Conservation (phyloP, 2,329 filamentous ascomycete species). For the Neonectria ditissima region DNA sequence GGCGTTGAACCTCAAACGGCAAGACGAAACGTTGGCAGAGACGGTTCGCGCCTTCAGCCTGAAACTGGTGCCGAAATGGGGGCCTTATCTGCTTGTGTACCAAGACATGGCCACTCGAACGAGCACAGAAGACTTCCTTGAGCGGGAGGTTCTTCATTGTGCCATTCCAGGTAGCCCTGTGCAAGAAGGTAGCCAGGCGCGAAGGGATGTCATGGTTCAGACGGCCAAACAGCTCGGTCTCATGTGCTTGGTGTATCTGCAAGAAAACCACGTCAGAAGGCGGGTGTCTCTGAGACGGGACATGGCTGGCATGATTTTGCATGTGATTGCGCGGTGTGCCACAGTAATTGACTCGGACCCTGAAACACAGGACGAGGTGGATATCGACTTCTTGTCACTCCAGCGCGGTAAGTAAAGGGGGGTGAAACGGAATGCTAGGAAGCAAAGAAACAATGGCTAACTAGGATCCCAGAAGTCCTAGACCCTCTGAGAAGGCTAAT, state of each 20-base stretch:
- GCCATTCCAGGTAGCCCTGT: slow-evolving; percentile 36
- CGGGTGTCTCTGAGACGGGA: slow-evolving; percentile 56
- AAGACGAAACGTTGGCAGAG: slow-evolving; percentile 40
- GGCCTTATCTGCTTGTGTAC: slow-evolving; percentile 62
- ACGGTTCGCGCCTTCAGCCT: slow-evolving; percentile 40
- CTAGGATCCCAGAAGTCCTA: slow-evolving; percentile 51
- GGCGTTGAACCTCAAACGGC: slow-evolving; percentile 46
- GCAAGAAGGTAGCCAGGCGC: slow-evolving; percentile 47
- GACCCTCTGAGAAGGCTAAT: slow-evolving; percentile 65
- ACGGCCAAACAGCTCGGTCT: slow-evolving; percentile 56
- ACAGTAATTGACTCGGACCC: slow-evolving; percentile 53
- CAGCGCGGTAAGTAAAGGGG: slow-evolving; percentile 43
- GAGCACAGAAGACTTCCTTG: slow-evolving; percentile 58
- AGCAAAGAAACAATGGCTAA: slow-evolving; percentile 21
- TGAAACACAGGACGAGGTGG: slow-evolving; percentile 47
- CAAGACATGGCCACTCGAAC: slow-evolving; percentile 57
- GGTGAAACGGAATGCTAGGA: no score
- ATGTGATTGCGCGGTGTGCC: slow-evolving; percentile 57
- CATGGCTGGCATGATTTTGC: slow-evolving; percentile 56
- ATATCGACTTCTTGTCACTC: slow-evolving; percentile 44
- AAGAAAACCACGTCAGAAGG: slow-evolving; percentile 59
- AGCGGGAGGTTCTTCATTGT: slow-evolving; percentile 56
- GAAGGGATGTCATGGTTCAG: slow-evolving; percentile 38
- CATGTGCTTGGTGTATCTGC: slow-evolving; percentile 59
- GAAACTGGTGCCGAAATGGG: slow-evolving; percentile 58